These are phyloP conservation scores for Candida coquimbonensis DNA, from an alignment of 805 yeast species.

Conservation along the genomic window DNA sequence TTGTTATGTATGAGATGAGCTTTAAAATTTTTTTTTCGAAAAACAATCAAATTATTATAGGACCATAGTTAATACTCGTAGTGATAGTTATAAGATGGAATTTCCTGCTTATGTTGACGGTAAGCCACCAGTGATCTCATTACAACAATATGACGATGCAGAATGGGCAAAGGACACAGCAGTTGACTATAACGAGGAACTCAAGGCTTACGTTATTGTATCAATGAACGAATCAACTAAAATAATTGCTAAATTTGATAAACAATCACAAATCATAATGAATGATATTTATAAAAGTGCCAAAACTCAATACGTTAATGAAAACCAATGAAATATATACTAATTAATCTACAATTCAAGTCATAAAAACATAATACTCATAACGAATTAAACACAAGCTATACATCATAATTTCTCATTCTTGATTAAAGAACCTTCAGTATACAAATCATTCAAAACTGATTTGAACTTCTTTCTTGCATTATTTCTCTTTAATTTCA, in stretches of 20 bases:
- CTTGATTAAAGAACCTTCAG: slow-evolving; percentile 38
- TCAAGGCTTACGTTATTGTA: slow-evolving; percentile 35
- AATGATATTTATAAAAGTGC: slow-evolving; percentile 42
- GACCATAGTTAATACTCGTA: too few relatives aligned
- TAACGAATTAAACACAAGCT: too few relatives aligned
- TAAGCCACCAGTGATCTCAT: slow-evolving; percentile 39
- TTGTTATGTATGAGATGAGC: not conserved
- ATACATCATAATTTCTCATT: slow-evolving; percentile 16
- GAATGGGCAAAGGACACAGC: slow-evolving; percentile 46
- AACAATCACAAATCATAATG: slow-evolving; percentile 31
- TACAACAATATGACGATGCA: slow-evolving; percentile 43
- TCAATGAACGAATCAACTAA: slow-evolving; percentile 36
- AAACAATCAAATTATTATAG: not conserved
- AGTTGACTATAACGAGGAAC: slow-evolving; percentile 29
- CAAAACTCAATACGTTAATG: slow-evolving; percentile 22
- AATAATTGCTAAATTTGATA: slow-evolving; percentile 37
- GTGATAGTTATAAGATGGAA: not conserved
- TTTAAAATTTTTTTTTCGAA: not conserved
- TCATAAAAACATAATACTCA: too few relatives aligned
- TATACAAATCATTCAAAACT: slow-evolving; percentile 38
- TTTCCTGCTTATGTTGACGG: slow-evolving; percentile 40
- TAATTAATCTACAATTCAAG: too few relatives aligned
- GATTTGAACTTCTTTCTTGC: slow-evolving; percentile 38
- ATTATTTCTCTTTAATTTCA: slow-evolving; percentile 45
- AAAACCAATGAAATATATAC: too few relatives aligned